Conservation (phyloP, 225 moss, liverwort and hornwort genomes). For the Antitrichia curtipendula region DNA sequence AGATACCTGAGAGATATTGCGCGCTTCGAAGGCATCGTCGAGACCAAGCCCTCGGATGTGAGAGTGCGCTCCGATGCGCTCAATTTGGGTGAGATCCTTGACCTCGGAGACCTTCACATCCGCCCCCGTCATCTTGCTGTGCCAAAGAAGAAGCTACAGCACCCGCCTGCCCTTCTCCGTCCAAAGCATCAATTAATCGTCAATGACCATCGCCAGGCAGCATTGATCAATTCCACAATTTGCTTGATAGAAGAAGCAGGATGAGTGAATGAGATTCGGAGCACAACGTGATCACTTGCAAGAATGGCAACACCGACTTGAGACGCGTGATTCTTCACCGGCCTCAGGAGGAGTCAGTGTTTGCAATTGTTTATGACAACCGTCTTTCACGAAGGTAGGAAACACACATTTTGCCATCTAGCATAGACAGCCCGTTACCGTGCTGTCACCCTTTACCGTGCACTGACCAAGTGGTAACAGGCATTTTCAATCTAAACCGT, state of each 20-base stretch:
- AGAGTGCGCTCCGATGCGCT: slow-evolving; percentile 84
- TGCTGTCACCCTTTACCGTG: not conserved
- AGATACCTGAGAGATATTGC: slow-evolving; percentile 47
- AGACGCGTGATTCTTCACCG: not conserved
- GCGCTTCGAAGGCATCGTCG: slow-evolving; percentile 70
- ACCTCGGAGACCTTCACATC: slow-evolving; percentile 65
- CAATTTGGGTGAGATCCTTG: slow-evolving; percentile 69
- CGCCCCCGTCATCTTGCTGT: slow-evolving; percentile 13
- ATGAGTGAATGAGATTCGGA: not conserved
- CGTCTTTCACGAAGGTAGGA: not conserved
- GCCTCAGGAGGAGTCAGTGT: not conserved
- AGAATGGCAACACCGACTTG: not conserved
- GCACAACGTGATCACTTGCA: not conserved
- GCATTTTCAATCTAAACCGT: not conserved
- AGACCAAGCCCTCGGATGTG: slow-evolving; percentile 75
- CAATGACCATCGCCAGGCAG: no score
- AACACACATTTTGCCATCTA: not conserved
- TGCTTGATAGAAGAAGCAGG: not conserved
- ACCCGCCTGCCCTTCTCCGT: not conserved
- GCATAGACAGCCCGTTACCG: not conserved
- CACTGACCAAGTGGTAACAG: not conserved
- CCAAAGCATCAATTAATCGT: not conserved
- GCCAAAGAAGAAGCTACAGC: not conserved
- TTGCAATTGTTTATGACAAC: not conserved
- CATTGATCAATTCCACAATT: not conserved